Base-by-base conservation (phyloP, 805 yeast species). In the Torulaspora maleeae region DNA sequence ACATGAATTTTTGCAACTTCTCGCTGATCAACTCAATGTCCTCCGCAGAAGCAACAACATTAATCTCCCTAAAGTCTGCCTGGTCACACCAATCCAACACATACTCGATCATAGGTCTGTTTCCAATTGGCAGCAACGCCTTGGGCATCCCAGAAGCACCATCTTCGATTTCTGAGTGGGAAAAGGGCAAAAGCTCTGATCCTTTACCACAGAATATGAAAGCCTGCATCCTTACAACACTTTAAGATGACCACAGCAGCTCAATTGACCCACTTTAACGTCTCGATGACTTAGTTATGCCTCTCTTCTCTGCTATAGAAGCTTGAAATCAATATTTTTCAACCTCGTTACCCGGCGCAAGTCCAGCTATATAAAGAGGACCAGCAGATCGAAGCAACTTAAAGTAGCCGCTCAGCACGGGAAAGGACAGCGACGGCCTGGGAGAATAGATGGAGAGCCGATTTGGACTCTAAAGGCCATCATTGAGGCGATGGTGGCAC, bases 61-160 rank as follows among this genome's bases (percentile, higher is more conserved):
- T 79, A 38, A 86, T 76, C 37, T 77, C 77, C 37, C 77, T 77
- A 66, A 90, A 90, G 48, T 82, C 82, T 2, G 95, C 96, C 60
- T 76, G 74, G 58, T 82, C 89, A 71, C 98, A 90, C 98, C 98
- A 93, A 55, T 85, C 90, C 28, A 93, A 72, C 2, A 85, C 95
- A 60, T 87, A 85, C 57, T 82, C 83, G 35, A 93, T 70, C 88
- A 93, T 82, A 11, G 96, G 95, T 58, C 77, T 77, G 63, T 90
- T 90, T 6, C 93, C 98, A 28, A 93, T 73, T 2, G 98, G 98
- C 36, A 95, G 67, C 39, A 90, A 70, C 0, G 97, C 95, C 69
- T 93, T 93, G 7, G 95, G 78, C 5, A 76, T 62, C 13, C 93
- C 90, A 2, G 83, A 72, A 12, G 78, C 75, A 7, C 24, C 46